Evolutionary conservation across 352 stramenopile species (phyloP).

Genomic region (Phytophthora citrophthora): DNA sequence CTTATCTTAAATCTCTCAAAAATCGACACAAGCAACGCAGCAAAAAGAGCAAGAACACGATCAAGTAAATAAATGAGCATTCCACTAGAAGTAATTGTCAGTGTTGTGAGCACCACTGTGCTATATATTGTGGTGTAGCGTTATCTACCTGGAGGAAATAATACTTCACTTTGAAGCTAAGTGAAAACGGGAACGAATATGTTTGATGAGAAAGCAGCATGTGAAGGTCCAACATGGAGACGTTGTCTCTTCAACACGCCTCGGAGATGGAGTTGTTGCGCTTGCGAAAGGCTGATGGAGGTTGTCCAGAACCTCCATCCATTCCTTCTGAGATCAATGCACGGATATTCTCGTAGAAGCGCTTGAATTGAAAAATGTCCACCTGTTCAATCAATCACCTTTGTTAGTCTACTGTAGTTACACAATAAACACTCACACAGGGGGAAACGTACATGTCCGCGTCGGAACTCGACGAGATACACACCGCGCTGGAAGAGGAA

Average conservation of each 20-base stretch:
- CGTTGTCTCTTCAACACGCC: constrained; percentile 26
- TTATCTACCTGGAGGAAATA: constrained; percentile 25
- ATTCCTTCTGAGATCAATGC: constrained; percentile 63
- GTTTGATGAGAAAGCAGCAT: constrained; percentile 8
- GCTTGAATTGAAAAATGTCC: constrained; percentile 90
- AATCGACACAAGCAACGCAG: constrained; percentile 41
- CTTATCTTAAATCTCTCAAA: constrained; percentile 84
- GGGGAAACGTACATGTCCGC: constrained; percentile 62
- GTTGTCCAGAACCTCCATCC: constrained; percentile 29
- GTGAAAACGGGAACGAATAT: constrained; percentile 25
- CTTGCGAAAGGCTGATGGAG: constrained; percentile 44
- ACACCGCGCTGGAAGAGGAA: constrained; percentile 83
- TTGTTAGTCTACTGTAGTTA: constrained; percentile 8
- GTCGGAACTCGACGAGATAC: constrained; percentile 83
- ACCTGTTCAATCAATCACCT: constrained; percentile 41
- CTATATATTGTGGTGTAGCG: constrained; percentile 22
- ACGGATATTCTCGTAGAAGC: constrained; percentile 86
- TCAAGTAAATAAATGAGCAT: not conserved
- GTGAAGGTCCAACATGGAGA: constrained; percentile 4
- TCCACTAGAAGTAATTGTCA: not conserved
- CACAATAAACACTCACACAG: not conserved
- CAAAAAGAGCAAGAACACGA: constrained; percentile 11
- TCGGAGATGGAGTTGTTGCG: constrained; percentile 74
- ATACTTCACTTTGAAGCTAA: constrained; percentile 30
- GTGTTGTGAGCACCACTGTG: constrained; percentile 3